A percentile compares a stretch with the other conserved stretches of the same genome.
Conservation (phyloP, 164 flowering plant genomes). For the Platanus orientalis region DNA sequence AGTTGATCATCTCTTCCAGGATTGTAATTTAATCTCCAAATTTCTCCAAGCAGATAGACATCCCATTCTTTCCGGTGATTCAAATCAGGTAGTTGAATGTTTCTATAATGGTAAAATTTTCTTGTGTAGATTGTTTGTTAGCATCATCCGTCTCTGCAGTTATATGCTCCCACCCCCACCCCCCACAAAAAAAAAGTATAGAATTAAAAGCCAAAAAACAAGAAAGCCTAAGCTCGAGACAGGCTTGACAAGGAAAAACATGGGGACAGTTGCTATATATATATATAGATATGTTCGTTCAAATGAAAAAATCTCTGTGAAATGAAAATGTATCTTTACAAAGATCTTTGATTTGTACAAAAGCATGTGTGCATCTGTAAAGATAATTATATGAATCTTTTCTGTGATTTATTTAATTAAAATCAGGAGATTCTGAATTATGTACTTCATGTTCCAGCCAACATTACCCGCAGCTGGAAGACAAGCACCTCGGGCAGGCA, state of each 20-base stretch:
- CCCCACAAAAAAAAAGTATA: too few relatives aligned
- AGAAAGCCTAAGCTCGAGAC: too few relatives aligned
- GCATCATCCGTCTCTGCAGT: not conserved
- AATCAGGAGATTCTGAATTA: not conserved
- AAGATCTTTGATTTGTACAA: too few relatives aligned
- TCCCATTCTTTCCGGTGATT: slow-evolving; percentile 46
- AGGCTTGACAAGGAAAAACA: too few relatives aligned
- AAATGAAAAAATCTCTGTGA: too few relatives aligned
- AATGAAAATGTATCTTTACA: too few relatives aligned
- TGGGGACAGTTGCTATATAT: too few relatives aligned
- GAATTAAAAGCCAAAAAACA: too few relatives aligned
- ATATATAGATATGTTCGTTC: too few relatives aligned
- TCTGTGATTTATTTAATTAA: too few relatives aligned
- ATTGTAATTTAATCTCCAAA: slow-evolving; percentile 65
- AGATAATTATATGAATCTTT: not conserved
- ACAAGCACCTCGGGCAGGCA: slow-evolving; percentile 63
- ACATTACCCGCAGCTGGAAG: slow-evolving; percentile 64
- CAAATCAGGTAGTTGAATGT: slow-evolving; percentile 42
- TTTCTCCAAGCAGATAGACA: slow-evolving; percentile 57
- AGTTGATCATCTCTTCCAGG: slow-evolving; percentile 66
- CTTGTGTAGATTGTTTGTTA: too few relatives aligned
- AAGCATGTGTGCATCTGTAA: too few relatives aligned
- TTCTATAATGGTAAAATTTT: not conserved
- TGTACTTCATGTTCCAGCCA: slow-evolving; percentile 49
- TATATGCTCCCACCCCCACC: not conserved